Evolutionary conservation across 176 grass and related monocot genomes (phyloP), one percentile per base, ranked within the genome.

Genomic region (Zoysia japonica): DNA sequence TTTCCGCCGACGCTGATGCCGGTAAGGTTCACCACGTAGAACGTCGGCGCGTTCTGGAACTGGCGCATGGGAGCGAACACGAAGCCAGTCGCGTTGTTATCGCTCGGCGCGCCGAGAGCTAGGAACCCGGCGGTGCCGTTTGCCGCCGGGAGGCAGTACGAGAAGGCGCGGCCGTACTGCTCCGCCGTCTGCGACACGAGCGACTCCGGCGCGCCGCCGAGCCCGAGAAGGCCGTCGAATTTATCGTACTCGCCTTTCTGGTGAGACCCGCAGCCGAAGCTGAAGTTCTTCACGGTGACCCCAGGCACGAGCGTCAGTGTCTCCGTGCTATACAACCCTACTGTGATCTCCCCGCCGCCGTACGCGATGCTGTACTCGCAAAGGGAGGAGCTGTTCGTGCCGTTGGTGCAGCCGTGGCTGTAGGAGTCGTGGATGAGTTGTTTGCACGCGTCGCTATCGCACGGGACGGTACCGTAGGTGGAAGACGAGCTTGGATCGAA

Each of bases 111-210:
- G 70, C 90, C 90, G 6, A 97, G 88, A 20, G 59, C 46, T 11
- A 97, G 78, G 81, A 87, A 93, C 15, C 93, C 93, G 0, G 77
- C 36, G 1, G 61, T 63, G 67, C 65, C 62, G 35, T 72, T 51
- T 1, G 61, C 42, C 15, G 88, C 5, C 8, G 90, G 93, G 40
- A 93, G 84, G 84, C 93, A 93, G 81, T 93, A 93, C 0, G 88
- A 73, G 77, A 97, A 97, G 51, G 88, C 74, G 11, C 90, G 64
- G 1, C 83, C 88, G 43, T 89, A 93, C 1, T 41, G 38, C 2
- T 19, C 4, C 1, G 71, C 39, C 7, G 90, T 81, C 82, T 93
- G 90, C 2, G 83, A 84, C n/a, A 90, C 88, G 11, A 97, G 67
- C 9, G 93, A 93, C 47, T 77, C 75, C 5, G 60, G 61, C 16